Conservation (phyloP, 768 basidiomycete species). For the Leccinum aurantiacum region DNA sequence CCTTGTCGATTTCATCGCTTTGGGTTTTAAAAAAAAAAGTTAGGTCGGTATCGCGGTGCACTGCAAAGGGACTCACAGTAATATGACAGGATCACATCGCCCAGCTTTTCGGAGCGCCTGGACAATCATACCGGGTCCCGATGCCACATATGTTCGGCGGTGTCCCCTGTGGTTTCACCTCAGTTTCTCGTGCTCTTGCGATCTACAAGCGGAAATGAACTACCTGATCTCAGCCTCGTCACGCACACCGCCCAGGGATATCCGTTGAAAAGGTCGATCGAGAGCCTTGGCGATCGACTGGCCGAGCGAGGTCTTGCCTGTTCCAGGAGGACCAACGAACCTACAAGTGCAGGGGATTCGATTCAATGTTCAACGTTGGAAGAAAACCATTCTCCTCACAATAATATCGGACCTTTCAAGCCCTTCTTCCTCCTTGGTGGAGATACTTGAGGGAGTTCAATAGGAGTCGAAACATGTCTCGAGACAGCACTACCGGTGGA, state of each 20-base stretch:
- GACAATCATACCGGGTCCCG: conserved; percentile 80
- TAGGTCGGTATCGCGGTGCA: neutral
- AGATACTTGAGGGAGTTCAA: conserved; percentile 6
- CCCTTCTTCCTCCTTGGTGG: conserved; percentile 34
- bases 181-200: neutral
- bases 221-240: conserved; percentile 84
- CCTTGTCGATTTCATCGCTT: conserved; percentile 89
- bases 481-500: conserved; percentile 16
- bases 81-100: conserved; percentile 73
- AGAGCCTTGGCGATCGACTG: conserved; percentile 85
- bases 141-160: conserved; percentile 87
- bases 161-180: conserved; percentile 44
- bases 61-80: conserved; percentile 46
- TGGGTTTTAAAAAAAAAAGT: neutral
- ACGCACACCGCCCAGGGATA: conserved; percentile 87
- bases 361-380: neutral
- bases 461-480: conserved; percentile 9
- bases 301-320: conserved; percentile 90
- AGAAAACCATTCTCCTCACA: conserved; percentile 39
- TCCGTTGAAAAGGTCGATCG: conserved; percentile 84
- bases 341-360: conserved; percentile 33
- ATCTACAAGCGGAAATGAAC: conserved; percentile 6
- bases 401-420: conserved; percentile 71
- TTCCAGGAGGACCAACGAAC: conserved; percentile 89
- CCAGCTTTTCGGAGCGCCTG: conserved; percentile 86